Evolutionary conservation across 352 stramenopile genomes (phyloP).

Genomic region (Phytophthora hybrid): DNA sequence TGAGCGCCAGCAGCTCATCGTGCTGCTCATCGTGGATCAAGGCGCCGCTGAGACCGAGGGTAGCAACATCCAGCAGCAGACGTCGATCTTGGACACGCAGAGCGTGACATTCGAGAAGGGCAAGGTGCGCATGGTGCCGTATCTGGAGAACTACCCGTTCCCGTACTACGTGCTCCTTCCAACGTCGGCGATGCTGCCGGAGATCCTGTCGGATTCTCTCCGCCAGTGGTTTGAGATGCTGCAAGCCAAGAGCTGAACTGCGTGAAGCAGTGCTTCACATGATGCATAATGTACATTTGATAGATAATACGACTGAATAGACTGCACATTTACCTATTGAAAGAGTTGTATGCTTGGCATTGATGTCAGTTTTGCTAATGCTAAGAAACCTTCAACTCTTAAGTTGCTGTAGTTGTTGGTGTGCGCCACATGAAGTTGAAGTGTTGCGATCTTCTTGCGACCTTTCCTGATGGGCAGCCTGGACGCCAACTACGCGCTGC

Average conservation of each 20-base stretch:
- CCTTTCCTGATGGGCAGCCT: constrained; percentile 36
- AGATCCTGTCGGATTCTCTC: constrained; percentile 99
- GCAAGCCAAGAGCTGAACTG: constrained; percentile 65
- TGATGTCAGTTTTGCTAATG: not conserved
- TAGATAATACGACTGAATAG: constrained; percentile 15
- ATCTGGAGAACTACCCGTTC: constrained; percentile 99
- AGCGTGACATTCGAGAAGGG: constrained; percentile 97
- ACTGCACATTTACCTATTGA: constrained; percentile 8
- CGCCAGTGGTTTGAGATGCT: constrained; percentile 99
- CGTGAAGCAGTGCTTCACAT: not conserved
- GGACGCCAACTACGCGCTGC: constrained; percentile 63
- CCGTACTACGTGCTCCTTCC: constrained; percentile 99
- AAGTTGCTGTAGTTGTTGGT: too few species aligned
- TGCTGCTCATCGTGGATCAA: constrained; percentile 98
- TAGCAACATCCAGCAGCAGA: constrained; percentile 53
- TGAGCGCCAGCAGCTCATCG: constrained; percentile 98
- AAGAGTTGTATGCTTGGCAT: too few species aligned
- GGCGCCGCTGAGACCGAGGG: constrained; percentile 38
- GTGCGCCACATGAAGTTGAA: constrained; percentile 16
- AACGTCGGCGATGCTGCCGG: constrained; percentile 95
- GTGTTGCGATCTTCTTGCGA: constrained; percentile 15
- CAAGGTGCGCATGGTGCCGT: constrained; percentile 96
- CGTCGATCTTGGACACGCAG: constrained; percentile 99
- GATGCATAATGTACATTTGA: not conserved
- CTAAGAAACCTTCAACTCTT: too few species aligned